A percentile compares a stretch with the other conserved stretches of the same genome.
phyloP scores from a whole-genome alignment of 495 filamentous ascomycete genomes.

The Elaphomyces granulatus region DNA sequence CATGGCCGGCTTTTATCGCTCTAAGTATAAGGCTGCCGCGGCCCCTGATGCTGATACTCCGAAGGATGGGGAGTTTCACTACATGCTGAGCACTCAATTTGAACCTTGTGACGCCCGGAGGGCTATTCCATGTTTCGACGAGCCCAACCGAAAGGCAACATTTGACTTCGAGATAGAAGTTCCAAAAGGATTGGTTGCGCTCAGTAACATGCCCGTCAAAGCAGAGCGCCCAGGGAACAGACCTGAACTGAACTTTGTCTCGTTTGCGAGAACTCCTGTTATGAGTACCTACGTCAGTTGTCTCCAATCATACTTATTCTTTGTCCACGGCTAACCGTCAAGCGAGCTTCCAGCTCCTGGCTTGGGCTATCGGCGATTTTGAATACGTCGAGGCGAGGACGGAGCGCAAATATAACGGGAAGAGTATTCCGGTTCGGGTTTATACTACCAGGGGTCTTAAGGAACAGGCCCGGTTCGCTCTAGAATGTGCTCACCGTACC shows the following conservation, averaged over 20 bases:
- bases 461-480: slow-evolving; percentile 72
- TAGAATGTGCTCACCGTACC: slow-evolving; percentile 74
- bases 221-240: slow-evolving; percentile 41
- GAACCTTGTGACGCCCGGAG: slow-evolving; percentile 89
- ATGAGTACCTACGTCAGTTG: slow-evolving; percentile 90
- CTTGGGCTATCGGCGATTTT: slow-evolving; percentile 95
- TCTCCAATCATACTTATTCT: no score
- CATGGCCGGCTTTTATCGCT: slow-evolving; percentile 95
- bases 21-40: slow-evolving; percentile 73
- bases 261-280: slow-evolving; percentile 71
- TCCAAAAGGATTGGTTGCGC: slow-evolving; percentile 68
- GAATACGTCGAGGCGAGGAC: slow-evolving; percentile 90
- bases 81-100: slow-evolving; percentile 96
- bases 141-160: slow-evolving; percentile 90
- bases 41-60: slow-evolving; percentile 56
- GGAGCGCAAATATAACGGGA: slow-evolving; percentile 73
- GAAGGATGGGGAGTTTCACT: slow-evolving; percentile 63
- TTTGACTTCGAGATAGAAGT: slow-evolving; percentile 89
- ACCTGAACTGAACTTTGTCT: slow-evolving; percentile 57
- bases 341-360: slow-evolving; percentile 44
- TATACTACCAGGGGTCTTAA: slow-evolving; percentile 87
- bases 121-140: slow-evolving; percentile 95
- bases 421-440: slow-evolving; percentile 80
- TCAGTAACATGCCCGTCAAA: slow-evolving; percentile 91
- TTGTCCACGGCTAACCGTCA: slow-evolving; percentile 10